A percentile compares a stretch with the other conserved stretches of the same genome.
Conservation (phyloP, 129 eudicot species). For the Flaveria robusta region DNA sequence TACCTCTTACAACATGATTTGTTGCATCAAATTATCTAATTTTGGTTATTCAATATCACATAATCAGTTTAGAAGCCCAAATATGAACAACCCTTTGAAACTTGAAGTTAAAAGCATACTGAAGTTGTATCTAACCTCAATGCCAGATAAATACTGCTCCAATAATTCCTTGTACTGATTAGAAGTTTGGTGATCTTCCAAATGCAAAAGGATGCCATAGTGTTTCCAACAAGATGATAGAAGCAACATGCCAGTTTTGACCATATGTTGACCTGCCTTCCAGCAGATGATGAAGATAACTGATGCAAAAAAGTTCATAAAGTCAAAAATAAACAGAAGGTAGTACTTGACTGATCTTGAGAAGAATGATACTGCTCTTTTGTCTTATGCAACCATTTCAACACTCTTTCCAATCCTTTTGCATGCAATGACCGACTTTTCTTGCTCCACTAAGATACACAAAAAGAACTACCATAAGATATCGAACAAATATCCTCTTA, state of each 20-base stretch:
- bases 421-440: constrained; percentile 84
- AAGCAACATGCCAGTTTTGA: constrained; percentile 64
- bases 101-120: constrained; percentile 15
- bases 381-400: constrained; percentile 64
- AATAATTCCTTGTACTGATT: constrained; percentile 54
- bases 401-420: constrained; percentile 67
- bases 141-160: constrained; percentile 79
- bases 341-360: constrained; percentile 59
- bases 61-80: background rate
- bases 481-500: background rate
- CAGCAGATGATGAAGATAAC: constrained; percentile 15
- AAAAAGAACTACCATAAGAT: constrained; percentile 11
- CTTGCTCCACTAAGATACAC: constrained; percentile 72
- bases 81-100: background rate
- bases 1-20: background rate
- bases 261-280: constrained; percentile 47
- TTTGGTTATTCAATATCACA: constrained; percentile 3
- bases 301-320: constrained; percentile 5
- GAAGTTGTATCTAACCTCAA: constrained; percentile 58
- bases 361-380: constrained; percentile 42
- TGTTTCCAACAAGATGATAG: constrained; percentile 97
- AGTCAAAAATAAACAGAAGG: background rate
- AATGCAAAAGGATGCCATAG: constrained; percentile 68
- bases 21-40: background rate
- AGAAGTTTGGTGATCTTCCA: constrained; percentile 58